Evolutionary conservation across 2,329 filamentous ascomycete genomes (phyloP), one percentile per base, ranked within the genome.

Genomic region (Neofusicoccum sp.): DNA sequence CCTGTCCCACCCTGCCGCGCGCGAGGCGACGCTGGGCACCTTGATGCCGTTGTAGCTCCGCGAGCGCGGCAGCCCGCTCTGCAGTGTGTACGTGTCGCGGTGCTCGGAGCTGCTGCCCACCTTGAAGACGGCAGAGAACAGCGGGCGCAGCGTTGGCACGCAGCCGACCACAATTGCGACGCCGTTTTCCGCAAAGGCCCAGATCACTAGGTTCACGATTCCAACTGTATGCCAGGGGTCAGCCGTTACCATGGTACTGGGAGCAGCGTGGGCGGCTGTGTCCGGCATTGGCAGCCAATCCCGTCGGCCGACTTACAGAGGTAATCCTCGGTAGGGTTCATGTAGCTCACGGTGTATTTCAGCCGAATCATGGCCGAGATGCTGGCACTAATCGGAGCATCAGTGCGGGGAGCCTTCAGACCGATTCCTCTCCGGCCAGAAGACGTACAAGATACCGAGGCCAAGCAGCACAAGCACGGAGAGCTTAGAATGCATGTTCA

Each of bases 141-240:
- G 65, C 2, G 74, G 74, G 2, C 72, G 70, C 22, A 76, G 67
- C 3, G 72, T 74, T 7, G 59, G 41, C 7, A 36, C 48, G 49
- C 60, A 47, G 6, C 72, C 74, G 8, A 74, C 72, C 7, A 76
- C 69, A 64, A 76, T 69, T 6, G 73, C 74, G 6, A 74, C 70
- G 5, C 70, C 72, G 9, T 71, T 71, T 39, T 76, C 74, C 3
- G 73, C 71, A 54, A 74, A 76, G 4, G 73, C 74, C 75, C 74
- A 76, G 41, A 76, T 73, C 36, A 75, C 67, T 16, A 77, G 68
- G 48, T 76, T 68, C 7, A 70, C 73, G 36, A 76, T 66, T 14
- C 68, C 69, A 52, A 71, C 66, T 69, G 43, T 14, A 47, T 41
- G n/a, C 9, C 3, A 12, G 36, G 5, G 8, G 56, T 43, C 47